These are phyloP conservation scores for Talaromyces borbonicus DNA, from an alignment of 495 filamentous ascomycete species.

Conservation along the genomic window DNA sequence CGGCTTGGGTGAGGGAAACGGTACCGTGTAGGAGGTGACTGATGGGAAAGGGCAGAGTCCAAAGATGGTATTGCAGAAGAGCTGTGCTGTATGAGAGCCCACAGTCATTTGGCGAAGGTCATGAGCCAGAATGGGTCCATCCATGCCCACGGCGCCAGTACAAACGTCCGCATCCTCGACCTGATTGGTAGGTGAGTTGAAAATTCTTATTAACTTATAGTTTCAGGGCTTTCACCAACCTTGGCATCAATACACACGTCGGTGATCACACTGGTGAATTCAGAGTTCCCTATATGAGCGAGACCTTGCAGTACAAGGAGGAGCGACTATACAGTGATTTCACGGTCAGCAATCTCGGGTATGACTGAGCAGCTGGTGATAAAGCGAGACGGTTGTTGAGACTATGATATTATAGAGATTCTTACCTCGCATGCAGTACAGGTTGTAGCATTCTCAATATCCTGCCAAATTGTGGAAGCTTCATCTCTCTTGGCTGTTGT, in stretches of 20 bases:
- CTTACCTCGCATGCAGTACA: slow-evolving; percentile 40
- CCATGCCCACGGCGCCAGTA: slow-evolving; percentile 31
- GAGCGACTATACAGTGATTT: no score
- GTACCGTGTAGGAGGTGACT: slow-evolving; percentile 29
- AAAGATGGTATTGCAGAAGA: slow-evolving; percentile 38
- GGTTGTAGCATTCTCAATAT: slow-evolving; percentile 32
- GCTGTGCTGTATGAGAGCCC: slow-evolving; percentile 35
- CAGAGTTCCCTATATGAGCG: slow-evolving; percentile 30
- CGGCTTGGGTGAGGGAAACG: slow-evolving; percentile 36
- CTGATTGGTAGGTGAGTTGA: slow-evolving; percentile 8
- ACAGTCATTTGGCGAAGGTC: slow-evolving; percentile 33
- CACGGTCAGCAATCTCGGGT: no score
- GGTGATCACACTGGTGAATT: slow-evolving; percentile 30
- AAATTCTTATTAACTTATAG: slow-evolving; percentile 6
- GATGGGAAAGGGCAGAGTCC: slow-evolving; percentile 40
- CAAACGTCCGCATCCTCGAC: slow-evolving; percentile 42
- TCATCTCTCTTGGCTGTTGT: not conserved
- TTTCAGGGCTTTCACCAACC: slow-evolving; percentile 15
- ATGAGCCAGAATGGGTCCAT: slow-evolving; percentile 41
- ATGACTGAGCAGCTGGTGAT: no score
- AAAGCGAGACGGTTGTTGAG: no score
- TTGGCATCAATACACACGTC: slow-evolving; percentile 35
- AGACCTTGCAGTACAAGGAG: not conserved
- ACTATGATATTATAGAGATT: not conserved
- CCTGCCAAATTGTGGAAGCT: slow-evolving; percentile 19